A percentile compares a stretch with the other conserved stretches of the same genome.
Evolutionary conservation across 352 stramenopile species (phyloP).

Genomic region (Albugo candida): DNA sequence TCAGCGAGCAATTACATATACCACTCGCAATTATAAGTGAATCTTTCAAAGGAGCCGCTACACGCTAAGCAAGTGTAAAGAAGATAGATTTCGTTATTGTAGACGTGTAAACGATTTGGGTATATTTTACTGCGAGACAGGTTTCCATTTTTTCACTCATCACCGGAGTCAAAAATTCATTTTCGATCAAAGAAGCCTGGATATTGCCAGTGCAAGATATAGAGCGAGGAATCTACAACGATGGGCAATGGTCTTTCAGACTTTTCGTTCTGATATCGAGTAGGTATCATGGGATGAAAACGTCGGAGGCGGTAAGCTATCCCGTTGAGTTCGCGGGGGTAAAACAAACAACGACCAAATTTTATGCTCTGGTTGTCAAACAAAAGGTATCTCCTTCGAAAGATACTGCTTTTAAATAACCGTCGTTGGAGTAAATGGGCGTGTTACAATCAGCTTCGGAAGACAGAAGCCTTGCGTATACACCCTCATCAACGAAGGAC

Average conservation of each 20-base stretch:
- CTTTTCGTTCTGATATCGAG: slow-evolving; percentile 7
- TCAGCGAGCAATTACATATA: neutral
- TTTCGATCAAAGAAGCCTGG: slow-evolving; percentile 5
- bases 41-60: slow-evolving; percentile 1
- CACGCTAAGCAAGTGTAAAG: slow-evolving; percentile 7
- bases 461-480: no score
- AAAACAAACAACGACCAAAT: neutral
- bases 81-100: slow-evolving; percentile 13
- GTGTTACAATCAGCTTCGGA: no score
- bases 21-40: slow-evolving; percentile 10
- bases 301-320: slow-evolving; percentile 16
- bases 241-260: slow-evolving; percentile 7
- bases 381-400: neutral
- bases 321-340: neutral
- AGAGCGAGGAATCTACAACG: slow-evolving; percentile 14
- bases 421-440: no score
- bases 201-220: slow-evolving; percentile 3
- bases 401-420: no score
- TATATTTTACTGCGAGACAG: slow-evolving; percentile 7
- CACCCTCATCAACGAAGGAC: no score
- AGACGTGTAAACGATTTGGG: slow-evolving; percentile 8
- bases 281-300: no score
- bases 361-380: neutral
- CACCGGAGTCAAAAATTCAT: slow-evolving; percentile 11
- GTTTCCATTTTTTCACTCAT: slow-evolving; percentile 11